A percentile compares a stretch with the other conserved stretches of the same genome.
These are phyloP conservation scores for Polyrhizophydium stewartii DNA, from an alignment of 371 early-diverging fungal genomes.

Conservation along the genomic window DNA sequence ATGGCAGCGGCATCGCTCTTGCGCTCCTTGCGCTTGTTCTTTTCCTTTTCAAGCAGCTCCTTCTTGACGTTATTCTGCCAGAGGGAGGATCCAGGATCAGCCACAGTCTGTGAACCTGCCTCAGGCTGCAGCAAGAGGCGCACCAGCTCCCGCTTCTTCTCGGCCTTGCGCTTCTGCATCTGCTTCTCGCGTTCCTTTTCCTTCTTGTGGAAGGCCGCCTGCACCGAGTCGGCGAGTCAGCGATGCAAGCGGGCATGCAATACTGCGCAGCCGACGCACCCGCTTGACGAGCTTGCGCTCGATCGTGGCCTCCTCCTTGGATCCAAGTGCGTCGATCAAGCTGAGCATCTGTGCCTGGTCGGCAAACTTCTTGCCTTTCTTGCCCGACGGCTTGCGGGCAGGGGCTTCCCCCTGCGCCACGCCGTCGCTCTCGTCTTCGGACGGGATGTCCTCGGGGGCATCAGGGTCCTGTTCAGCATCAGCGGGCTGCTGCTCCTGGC, in stretches of 20 bases:
- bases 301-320: constrained; percentile 1
- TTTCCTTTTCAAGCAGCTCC: neutral
- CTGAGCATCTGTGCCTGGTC: neutral
- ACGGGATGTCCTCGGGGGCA: no score
- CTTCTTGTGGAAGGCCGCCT: neutral
- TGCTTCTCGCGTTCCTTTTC: neutral
- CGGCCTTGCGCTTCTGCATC: neutral
- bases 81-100: neutral
- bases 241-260: neutral
- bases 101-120: neutral
- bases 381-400: neutral
- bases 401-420: no score
- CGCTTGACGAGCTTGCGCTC: constrained; percentile 2
- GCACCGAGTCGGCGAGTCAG: neutral
- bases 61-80: constrained; percentile 1
- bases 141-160: neutral
- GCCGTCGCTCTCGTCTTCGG: no score
- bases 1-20: neutral
- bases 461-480: no score
- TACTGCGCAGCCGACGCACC: neutral
- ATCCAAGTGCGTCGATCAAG: neutral
- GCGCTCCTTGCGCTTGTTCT: constrained; percentile 7
- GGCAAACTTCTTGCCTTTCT: constrained; percentile 7
- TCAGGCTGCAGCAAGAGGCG: neutral
- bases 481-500: no score